These are phyloP conservation scores for Alternaria sp. DNA, from an alignment of 2,329 filamentous ascomycete genomes.

Conservation along the genomic window DNA sequence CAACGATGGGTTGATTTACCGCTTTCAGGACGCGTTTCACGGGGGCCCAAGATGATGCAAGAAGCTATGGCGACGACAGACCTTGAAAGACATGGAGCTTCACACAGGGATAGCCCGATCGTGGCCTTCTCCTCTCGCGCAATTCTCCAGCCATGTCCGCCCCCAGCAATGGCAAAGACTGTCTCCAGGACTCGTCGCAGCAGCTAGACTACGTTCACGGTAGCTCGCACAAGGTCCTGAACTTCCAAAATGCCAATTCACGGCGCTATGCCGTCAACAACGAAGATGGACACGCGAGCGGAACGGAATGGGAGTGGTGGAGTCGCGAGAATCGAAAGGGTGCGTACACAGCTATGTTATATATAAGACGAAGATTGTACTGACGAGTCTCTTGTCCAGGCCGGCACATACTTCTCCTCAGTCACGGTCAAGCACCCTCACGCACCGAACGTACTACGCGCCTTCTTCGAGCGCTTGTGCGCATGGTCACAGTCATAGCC, in stretches of 20 bases:
- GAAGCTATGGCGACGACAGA: not conserved
- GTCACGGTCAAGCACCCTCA: not conserved
- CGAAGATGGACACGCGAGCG: not conserved
- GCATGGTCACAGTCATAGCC: not conserved
- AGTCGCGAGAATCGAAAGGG: conserved; percentile 1
- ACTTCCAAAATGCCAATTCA: not conserved
- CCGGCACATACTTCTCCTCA: not conserved
- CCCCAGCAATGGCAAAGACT: not conserved
- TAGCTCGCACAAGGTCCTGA: not conserved
- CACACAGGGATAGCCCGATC: too few species aligned
- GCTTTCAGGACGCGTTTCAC: not conserved
- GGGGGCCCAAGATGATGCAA: not conserved
- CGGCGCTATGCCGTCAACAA: not conserved
- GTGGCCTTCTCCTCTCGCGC: not conserved
- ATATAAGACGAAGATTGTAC: not conserved
- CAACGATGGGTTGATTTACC: not conserved
- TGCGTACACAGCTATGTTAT: not conserved
- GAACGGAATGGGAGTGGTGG: not conserved
- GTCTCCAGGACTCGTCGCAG: not conserved
- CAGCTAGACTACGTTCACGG: not conserved
- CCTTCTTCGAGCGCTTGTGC: not conserved
- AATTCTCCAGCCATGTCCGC: not conserved
- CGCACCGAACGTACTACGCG: not conserved
- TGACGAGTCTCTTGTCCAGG: not conserved
- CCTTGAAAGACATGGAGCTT: not conserved